Base-by-base conservation (phyloP, 1,139 yeast genomes). In the Kodamaea anthophila region DNA sequence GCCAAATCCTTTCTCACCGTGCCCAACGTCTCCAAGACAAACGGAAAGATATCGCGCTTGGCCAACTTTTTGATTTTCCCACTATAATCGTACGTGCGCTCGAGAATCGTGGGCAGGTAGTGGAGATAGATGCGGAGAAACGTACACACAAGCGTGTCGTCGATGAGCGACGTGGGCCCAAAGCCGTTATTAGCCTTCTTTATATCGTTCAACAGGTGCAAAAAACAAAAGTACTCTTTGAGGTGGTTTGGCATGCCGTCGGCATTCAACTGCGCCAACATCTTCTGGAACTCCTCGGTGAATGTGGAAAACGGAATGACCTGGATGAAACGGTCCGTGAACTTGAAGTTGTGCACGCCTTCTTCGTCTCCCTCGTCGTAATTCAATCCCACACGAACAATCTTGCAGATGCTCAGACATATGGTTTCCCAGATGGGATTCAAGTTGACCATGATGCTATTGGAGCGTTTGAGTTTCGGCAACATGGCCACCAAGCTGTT, bases 151-250 rank as follows among this genome's bases (percentile, higher is more conserved):
- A 76, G 72, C 0, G 86, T 70, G 42, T 85, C 94, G 48, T 85
- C 95, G 22, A 83, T 71, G 16, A 74, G 59, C 0, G 91, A 80
- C 0, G 94, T 82, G 0, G 94, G 79, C 0, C 88, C 91, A 49
- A 78, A 80, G 0, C 94, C 94, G 46, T 78, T 83, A 37, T 86
- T 85, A 49, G 80, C 62, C 35, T 82, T 73, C 38, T 85, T 70
- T 47, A 83, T 65, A 32, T 81, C 91, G 10, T 70, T 67, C 2
- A 77, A 58, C 20, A 77, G 77, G 39, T 60, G 61, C 14, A 83
- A 49, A 24, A 73, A 55, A 31, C 68, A 63, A 5, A 74, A 42
- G 16, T 54, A 44, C 1, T 61, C 49, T 29, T 58, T 53, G 21
- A 59, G 33, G 5, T 43, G 47, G 9, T 48, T 40, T 1, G 66